Base-by-base conservation (phyloP, 352 stramenopile species). In the Phytophthora niederhauseri region DNA sequence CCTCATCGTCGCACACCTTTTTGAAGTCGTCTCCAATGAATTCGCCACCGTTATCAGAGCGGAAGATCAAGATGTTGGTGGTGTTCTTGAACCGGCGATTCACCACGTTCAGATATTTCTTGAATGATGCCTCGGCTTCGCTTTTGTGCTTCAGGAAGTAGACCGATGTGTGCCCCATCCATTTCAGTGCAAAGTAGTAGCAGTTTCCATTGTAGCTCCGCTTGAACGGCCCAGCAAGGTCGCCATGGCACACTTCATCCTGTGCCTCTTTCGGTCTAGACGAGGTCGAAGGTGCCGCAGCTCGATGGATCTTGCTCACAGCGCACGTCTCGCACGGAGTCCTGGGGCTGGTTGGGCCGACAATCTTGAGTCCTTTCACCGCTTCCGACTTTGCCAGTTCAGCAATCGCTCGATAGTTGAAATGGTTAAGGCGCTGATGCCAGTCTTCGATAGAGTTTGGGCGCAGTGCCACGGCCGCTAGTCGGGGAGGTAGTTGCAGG, bases 131-230 rank as follows among this genome's bases (percentile, higher is more conserved):
- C 0, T 59, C 54, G 0, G 66, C 58, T 0, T 73, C 66, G 20
- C 11, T 31, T 5, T 73, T 68, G 7, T 28, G 12, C 11, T 68
- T 64, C 0, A 73, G 11, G 26, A 68, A 64, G 11, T 60, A 68
- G 0, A 59, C 34, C 1, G 51, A 51, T 0, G 45, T 72, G 26
- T 68, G 53, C 5, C 24, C 59, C 30, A 45, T 60, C 43, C 66
- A 68, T 6, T 68, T 64, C 0, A 68, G 3, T 0, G 66, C 45
- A 0, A 57, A 19, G 17, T 57, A 57, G 4, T 68, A 73, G 7
- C 17, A 7, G 9, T 72, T 68, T 0, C 53, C 45, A 22, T 72
- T 24, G 19, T 64, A 68, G 26, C 66, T 73, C 2, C 46, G 6
- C 1, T 41, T 2, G 6, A 60, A 73, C 0, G 36, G 46, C 0